phyloP scores from a whole-genome alignment of 225 moss, liverwort and hornwort genomes.

The Straminergon stramineum region DNA sequence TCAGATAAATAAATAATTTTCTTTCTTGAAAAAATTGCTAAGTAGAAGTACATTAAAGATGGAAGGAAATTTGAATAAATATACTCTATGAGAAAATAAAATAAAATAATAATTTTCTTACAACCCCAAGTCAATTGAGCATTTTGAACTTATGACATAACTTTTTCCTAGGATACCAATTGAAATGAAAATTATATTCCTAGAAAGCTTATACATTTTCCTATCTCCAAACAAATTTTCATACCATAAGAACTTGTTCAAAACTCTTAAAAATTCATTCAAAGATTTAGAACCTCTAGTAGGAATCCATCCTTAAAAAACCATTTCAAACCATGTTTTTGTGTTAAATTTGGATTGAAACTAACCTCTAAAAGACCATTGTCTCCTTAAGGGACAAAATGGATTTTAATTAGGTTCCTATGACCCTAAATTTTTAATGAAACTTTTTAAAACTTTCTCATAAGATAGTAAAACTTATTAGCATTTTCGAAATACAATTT shows the following conservation, averaged over 20 bases:
- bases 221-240: not conserved
- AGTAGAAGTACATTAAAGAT: too few species aligned
- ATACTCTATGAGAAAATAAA: not conserved
- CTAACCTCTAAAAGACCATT: too few species aligned
- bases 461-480: too few species aligned
- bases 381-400: too few species aligned
- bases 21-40: too few species aligned
- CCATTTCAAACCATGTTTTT: not conserved
- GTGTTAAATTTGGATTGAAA: not conserved
- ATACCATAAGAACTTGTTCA: not conserved
- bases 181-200: not conserved
- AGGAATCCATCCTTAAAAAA: fast-evolving
- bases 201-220: not conserved
- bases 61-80: too few species aligned
- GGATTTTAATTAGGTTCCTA: too few species aligned
- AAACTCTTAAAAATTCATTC: not conserved
- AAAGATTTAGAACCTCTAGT: not conserved
- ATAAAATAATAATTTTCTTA: not conserved
- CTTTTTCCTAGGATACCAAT: too few species aligned
- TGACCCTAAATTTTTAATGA: too few species aligned
- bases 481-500: too few species aligned
- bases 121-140: not conserved
- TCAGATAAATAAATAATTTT: too few species aligned
- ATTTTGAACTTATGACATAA: not conserved
- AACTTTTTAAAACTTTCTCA: too few species aligned